Evolutionary conservation across 2,329 filamentous ascomycete genomes (phyloP).

Genomic region (Thyridium curvatum): DNA sequence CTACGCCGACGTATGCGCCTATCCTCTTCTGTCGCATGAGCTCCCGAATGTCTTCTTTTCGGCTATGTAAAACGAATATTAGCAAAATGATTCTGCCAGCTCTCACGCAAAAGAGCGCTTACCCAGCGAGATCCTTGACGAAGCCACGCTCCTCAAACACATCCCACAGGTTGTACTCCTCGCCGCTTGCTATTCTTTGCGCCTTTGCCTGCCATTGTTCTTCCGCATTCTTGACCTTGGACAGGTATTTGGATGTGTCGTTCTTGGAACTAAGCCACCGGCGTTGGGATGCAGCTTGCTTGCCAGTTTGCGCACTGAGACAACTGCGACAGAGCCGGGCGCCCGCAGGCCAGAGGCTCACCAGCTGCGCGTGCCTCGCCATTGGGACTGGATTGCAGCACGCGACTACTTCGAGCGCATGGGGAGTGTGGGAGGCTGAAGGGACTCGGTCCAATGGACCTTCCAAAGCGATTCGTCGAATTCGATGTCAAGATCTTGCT

Average conservation of each 20-base stretch:
- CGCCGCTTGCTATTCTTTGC: constrained; percentile 40
- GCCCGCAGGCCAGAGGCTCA: not conserved
- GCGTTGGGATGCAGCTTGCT: constrained; percentile 2
- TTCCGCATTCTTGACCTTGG: constrained; percentile 34
- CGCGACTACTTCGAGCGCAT: too few species aligned
- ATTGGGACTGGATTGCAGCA: not conserved
- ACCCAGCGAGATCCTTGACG: constrained; percentile 72
- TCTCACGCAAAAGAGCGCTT: constrained; percentile 17
- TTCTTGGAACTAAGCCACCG: constrained; percentile 18
- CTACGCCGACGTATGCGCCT: constrained; percentile 73
- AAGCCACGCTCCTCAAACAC: constrained; percentile 66
- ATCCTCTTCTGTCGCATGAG: constrained; percentile 61
- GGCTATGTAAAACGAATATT: constrained; percentile 18
- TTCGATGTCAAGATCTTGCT: too few species aligned
- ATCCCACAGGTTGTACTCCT: constrained; percentile 50
- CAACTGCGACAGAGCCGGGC: constrained; percentile 8
- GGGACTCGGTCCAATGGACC: too few species aligned
- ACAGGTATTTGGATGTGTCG: constrained; percentile 32
- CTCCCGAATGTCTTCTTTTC: constrained; percentile 49
- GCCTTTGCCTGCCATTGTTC: constrained; percentile 42
- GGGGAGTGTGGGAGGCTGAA: too few species aligned
- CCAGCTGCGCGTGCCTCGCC: not conserved
- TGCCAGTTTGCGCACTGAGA: constrained; percentile 1
- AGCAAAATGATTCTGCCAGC: not conserved
- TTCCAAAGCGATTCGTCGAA: too few species aligned